Base-by-base conservation (phyloP, 257 asterid species). In the Verbena officinalis region DNA sequence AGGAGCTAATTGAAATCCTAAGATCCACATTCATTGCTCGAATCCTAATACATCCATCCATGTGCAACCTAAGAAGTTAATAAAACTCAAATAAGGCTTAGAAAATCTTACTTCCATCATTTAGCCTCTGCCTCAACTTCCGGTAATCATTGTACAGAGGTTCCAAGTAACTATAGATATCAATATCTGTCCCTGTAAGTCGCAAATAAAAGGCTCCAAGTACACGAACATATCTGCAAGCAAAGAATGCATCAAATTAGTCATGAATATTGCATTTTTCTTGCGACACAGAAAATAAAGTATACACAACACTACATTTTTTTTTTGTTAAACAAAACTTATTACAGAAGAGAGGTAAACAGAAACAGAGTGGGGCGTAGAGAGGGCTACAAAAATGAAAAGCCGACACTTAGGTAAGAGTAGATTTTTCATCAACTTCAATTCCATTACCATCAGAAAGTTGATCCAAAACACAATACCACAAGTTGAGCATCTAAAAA, bases 161-260 rank as follows among this genome's bases (percentile, higher is more conserved):
- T 72, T 94, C 97, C 46, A 94, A 77, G 77, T 94, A 94, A 22
- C 92, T 87, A 69, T 88, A 94, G 3, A 90, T 81, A 75, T 94
- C 99, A 48, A 90, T 64, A 68, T 90, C 99, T 0, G 85, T 94
- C 63, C 95, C 99, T 1, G 99, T 93, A 61, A 90, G 87, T 16
- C 99, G 84, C 80, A 93, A 74, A 83, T 93, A 93, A 69, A 93
- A 93, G 19, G 97, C 99, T 21, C 97, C 99, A 64, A 94, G 95
- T 36, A 75, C 84, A 34, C 97, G 91, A 24, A 94, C 99, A 70
- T 90, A 90, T 69, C 96, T 83, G 70, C 65, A 46, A 52, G 7
- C 27, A 73, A 40, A 58, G 42, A 51, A 55, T 13, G 43, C 24
- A 21, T n/a, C 33, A 30, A 24, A 42, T 14, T 5, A 21, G 53